Evolutionary conservation across 164 flowering plant species (phyloP), one percentile per base, ranked within the genome.

Genomic region (Sedum album): DNA sequence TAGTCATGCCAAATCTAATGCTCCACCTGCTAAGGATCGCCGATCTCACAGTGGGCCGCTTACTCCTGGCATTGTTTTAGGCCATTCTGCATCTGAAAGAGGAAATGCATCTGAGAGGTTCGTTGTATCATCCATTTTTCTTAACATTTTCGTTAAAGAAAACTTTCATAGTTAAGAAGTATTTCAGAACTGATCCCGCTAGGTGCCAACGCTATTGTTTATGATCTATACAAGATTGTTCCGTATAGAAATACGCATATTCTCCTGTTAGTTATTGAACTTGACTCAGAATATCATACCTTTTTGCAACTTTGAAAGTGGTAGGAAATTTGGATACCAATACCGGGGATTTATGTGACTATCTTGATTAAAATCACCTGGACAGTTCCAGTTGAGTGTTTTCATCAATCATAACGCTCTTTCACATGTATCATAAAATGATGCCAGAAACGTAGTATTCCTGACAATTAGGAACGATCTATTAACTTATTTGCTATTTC

Each of bases 41-140:
- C 88, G 85, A 79, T 79, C 85, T 70, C 93, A 80, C 61, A 90
- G 96, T 79, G 97, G 96, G 42, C 99, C 96, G 5, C 93, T 87
- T 36, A 66, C 76, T 69, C 86, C 96, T 78, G 84, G 79, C 65
- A 33, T 26, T 63, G 88, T 85, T 68, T 82, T 86, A 66, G 51
- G 68, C 68, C 85, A 86, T 79, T 83, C 93, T 31, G 69, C 42
- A 39, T 76, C 86, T 28, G 99, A 94, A 64, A 82, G 80, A 57
- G 81, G 76, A 9, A 84, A 72, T 17, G 31, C 53, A 46, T 69
- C 70, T 69, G 99, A 88, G 76, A 91, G 96, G 99, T 95, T 57
- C 62, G 14, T 30, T 13, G 14, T 7, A 26, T 28, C 62, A 57
- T 57, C 20, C 62, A 11, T 26, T 57, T 21, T 26, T 55, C 8